These are phyloP conservation scores for Aurantiochytrium sp. DNA, from an alignment of 108 stramenopile genomes.

Conservation along the genomic window DNA sequence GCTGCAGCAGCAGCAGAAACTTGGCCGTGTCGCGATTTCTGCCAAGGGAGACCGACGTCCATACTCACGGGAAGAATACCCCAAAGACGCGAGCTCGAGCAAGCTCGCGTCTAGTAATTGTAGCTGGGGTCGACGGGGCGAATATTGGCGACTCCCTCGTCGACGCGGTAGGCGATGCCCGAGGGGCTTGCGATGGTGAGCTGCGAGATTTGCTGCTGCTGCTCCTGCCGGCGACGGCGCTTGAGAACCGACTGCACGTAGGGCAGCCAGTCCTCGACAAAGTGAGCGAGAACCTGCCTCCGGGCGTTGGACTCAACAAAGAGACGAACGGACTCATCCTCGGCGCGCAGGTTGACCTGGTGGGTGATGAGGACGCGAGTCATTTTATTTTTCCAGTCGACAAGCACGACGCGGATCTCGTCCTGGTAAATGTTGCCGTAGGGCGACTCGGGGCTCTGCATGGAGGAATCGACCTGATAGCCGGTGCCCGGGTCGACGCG, in stretches of 20 bases:
- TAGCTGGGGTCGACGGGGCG: neutral
- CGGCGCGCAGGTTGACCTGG: neutral
- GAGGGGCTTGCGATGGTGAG: neutral
- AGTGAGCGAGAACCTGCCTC: neutral
- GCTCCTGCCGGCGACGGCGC: neutral
- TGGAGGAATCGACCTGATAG: neutral
- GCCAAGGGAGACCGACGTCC: no score
- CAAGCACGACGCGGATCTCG: constrained; percentile 9
- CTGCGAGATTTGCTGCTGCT: neutral
- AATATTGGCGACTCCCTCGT: neutral
- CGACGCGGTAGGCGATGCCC: neutral
- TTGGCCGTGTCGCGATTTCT: no score
- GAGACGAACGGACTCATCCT: neutral
- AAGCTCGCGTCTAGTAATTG: neutral
- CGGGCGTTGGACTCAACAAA: constrained; percentile 25
- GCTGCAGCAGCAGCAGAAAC: no score
- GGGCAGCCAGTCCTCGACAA: neutral
- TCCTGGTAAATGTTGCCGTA: constrained; percentile 21
- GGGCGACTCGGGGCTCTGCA: neutral
- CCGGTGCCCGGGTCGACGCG: neutral
- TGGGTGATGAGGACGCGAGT: neutral
- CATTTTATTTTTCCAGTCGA: constrained; percentile 27
- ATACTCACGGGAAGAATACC: no score
- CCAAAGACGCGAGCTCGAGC: no score
- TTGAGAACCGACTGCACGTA: neutral